Percentiles rank a stretch among this genome's conserved stretches.
Conservation (phyloP, 345 rosid genomes). For the Corymbia maculata region DNA sequence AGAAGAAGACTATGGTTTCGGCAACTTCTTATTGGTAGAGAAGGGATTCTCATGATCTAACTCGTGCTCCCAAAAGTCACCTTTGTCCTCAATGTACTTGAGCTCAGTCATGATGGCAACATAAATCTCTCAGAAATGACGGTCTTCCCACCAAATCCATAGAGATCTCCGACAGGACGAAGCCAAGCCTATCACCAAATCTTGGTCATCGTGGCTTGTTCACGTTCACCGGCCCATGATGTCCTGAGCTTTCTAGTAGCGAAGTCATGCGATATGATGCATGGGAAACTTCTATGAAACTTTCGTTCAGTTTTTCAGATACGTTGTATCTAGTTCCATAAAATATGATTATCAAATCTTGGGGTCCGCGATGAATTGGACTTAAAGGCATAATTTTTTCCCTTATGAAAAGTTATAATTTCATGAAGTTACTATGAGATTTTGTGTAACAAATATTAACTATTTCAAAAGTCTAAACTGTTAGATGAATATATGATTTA, state of each 20-base stretch:
- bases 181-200: neutral
- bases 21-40: neutral
- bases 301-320: neutral
- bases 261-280: neutral
- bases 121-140: neutral
- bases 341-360: neutral
- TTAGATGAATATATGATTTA: too few species aligned
- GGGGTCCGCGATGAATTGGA: neutral
- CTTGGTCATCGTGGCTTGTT: neutral
- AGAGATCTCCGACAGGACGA: neutral
- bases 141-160: neutral
- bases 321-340: neutral
- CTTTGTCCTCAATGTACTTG: neutral
- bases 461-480: too few species aligned
- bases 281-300: neutral
- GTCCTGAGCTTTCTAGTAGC: neutral
- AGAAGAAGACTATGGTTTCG: neutral
- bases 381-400: neutral
- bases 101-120: neutral
- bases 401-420: neutral
- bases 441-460: too few species aligned
- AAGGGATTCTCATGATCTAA: neutral
- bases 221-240: neutral
- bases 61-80: neutral
- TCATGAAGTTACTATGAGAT: neutral